phyloP scores from a whole-genome alignment of 768 basidiomycete genomes.

The Paxillus rubicundulus region DNA sequence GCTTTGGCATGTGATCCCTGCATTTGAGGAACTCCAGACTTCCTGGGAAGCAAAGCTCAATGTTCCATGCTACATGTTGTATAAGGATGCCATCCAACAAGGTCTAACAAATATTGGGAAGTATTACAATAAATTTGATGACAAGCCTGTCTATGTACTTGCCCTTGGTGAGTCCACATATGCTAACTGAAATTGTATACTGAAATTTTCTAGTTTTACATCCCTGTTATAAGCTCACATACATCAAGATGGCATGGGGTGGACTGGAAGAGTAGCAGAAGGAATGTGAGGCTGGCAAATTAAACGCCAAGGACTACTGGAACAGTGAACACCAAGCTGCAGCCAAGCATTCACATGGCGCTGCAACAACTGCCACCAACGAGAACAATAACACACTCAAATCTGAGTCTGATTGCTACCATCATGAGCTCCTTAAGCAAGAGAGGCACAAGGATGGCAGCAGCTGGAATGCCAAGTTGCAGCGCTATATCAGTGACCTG shows the following conservation, averaged over 20 bases:
- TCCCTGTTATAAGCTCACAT: no score
- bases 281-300: slow-evolving; percentile 9
- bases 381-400: no score
- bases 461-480: no score
- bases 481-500: no score
- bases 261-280: slow-evolving; percentile 22
- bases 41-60: slow-evolving; percentile 27
- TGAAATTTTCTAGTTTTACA: slow-evolving; percentile 20
- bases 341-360: no score
- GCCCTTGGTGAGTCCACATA: slow-evolving; percentile 20
- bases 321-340: not conserved
- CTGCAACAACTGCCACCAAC: no score
- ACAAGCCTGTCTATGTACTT: slow-evolving; percentile 17
- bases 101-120: slow-evolving; percentile 25
- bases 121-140: no score
- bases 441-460: no score
- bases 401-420: no score
- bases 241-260: slow-evolving; percentile 28
- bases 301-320: slow-evolving; percentile 9
- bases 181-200: no score
- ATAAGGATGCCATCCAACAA: slow-evolving; percentile 14
- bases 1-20: slow-evolving; percentile 26
- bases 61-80: slow-evolving; percentile 9
- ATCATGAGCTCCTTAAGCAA: no score
- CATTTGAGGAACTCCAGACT: slow-evolving; percentile 26